phyloP scores from a whole-genome alignment of 2,329 filamentous ascomycete genomes.

The Verticillium alfalfae region DNA sequence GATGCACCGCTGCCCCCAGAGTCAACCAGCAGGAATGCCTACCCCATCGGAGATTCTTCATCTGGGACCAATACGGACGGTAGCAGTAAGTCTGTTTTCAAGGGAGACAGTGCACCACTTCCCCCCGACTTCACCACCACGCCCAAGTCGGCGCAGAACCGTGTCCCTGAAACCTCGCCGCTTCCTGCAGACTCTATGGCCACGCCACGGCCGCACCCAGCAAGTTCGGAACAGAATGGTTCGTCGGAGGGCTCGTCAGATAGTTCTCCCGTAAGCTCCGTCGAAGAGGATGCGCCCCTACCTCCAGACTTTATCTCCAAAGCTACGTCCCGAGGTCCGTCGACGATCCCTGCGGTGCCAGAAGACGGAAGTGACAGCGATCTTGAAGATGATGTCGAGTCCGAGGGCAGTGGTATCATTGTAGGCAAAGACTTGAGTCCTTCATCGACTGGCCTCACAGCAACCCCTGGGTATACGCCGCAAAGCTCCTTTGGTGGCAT shows the following conservation, averaged over 20 bases:
- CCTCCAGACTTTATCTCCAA: slow-evolving; percentile 25
- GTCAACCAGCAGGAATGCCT: slow-evolving; percentile 46
- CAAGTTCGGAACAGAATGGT: neutral
- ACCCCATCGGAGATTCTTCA: slow-evolving; percentile 44
- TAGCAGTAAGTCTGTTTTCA: slow-evolving; percentile 18
- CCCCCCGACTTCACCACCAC: slow-evolving; percentile 12
- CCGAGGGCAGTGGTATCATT: slow-evolving; percentile 58
- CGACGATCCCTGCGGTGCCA: slow-evolving; percentile 7
- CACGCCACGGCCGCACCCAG: neutral
- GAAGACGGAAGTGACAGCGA: slow-evolving; percentile 16
- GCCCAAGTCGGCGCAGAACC: neutral
- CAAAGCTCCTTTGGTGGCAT: slow-evolving; percentile 53
- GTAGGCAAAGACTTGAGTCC: slow-evolving; percentile 60
- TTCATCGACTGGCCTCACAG: slow-evolving; percentile 33
- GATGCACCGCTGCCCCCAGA: slow-evolving; percentile 47
- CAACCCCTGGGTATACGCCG: slow-evolving; percentile 47
- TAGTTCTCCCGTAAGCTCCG: neutral
- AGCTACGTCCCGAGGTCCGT: slow-evolving; percentile 18
- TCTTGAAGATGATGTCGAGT: slow-evolving; percentile 38
- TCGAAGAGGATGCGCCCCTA: slow-evolving; percentile 18
- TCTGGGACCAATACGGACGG: slow-evolving; percentile 31
- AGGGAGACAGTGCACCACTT: slow-evolving; percentile 10
- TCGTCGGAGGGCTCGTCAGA: neutral
- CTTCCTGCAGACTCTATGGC: neutral
- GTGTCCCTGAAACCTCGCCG: neutral